These are phyloP conservation scores for Tetrapyrgos nigripes DNA, from an alignment of 1,284 basidiomycete species.

Conservation along the genomic window DNA sequence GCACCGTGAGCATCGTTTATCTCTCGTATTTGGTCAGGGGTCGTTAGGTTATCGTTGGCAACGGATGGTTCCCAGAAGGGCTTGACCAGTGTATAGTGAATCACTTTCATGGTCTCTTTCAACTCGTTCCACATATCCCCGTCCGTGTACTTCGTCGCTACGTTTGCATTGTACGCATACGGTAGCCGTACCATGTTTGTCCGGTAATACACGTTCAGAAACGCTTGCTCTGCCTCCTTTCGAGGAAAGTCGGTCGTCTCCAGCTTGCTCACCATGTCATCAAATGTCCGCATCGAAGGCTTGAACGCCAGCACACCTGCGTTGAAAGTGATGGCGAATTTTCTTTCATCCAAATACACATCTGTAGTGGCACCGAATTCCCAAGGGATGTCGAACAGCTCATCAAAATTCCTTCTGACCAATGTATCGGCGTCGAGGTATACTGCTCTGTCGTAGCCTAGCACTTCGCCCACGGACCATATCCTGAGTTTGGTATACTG, in stretches of 20 bases:
- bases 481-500: slow-evolving; percentile 52
- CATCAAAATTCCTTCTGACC: slow-evolving; percentile 48
- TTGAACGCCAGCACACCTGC: slow-evolving; percentile 48
- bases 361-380: slow-evolving; percentile 51
- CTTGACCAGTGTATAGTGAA: background rate
- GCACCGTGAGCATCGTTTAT: background rate
- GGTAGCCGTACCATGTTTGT: slow-evolving; percentile 45
- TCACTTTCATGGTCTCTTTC: background rate
- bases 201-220: slow-evolving; percentile 51
- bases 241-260: slow-evolving; percentile 41
- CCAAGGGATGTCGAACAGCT: slow-evolving; percentile 51
- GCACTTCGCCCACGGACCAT: slow-evolving; percentile 43
- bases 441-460: slow-evolving; percentile 38
- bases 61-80: background rate
- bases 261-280: slow-evolving; percentile 43
- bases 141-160: slow-evolving; percentile 46
- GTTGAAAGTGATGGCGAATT: slow-evolving; percentile 48
- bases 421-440: slow-evolving; percentile 54
- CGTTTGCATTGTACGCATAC: slow-evolving; percentile 52
- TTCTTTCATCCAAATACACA: slow-evolving; percentile 33
- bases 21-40: background rate
- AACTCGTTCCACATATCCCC: background rate
- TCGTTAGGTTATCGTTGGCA: background rate
- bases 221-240: slow-evolving; percentile 49
- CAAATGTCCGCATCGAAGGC: slow-evolving; percentile 37